Conservation (phyloP, 176 grass and related monocot genomes). For the Sorghum bicolor region DNA sequence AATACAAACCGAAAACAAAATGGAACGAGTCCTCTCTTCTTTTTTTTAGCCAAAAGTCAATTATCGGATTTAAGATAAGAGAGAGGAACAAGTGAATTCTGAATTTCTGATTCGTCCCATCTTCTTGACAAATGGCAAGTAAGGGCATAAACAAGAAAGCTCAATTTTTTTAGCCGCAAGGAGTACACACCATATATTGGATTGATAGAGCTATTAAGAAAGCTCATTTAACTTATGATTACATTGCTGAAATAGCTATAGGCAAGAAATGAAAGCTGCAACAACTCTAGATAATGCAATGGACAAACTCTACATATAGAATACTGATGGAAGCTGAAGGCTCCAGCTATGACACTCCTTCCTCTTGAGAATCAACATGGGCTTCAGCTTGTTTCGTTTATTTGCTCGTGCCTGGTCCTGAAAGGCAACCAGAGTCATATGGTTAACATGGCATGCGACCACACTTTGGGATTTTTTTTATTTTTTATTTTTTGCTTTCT, state of each 20-base stretch:
- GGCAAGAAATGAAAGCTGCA: constrained; percentile 18
- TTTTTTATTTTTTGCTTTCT: not conserved
- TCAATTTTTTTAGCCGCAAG: not conserved
- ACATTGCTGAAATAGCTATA: constrained; percentile 30
- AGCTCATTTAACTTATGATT: constrained; percentile 12
- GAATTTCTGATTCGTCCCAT: not conserved
- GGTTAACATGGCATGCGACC: constrained; percentile 3
- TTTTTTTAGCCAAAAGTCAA: not conserved
- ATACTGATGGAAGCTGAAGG: not conserved
- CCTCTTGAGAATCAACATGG: not conserved
- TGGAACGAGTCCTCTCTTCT: not conserved
- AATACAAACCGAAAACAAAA: not conserved
- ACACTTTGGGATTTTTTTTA: not conserved
- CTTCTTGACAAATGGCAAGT: not conserved
- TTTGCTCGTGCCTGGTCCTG: constrained; percentile 20
- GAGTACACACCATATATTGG: constrained; percentile 2
- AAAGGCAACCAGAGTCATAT: constrained; percentile 9
- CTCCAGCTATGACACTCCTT: not conserved
- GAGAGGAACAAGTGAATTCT: not conserved
- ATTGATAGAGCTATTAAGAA: not conserved
- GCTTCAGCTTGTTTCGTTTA: not conserved
- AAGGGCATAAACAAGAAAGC: not conserved
- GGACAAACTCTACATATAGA: not conserved
- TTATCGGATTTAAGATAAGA: not conserved
- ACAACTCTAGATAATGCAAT: not conserved